Percentiles rank a stretch among this genome's conserved stretches.
These are phyloP conservation scores for Lentinula sp. DNA, from an alignment of 768 basidiomycete species.

Conservation along the genomic window DNA sequence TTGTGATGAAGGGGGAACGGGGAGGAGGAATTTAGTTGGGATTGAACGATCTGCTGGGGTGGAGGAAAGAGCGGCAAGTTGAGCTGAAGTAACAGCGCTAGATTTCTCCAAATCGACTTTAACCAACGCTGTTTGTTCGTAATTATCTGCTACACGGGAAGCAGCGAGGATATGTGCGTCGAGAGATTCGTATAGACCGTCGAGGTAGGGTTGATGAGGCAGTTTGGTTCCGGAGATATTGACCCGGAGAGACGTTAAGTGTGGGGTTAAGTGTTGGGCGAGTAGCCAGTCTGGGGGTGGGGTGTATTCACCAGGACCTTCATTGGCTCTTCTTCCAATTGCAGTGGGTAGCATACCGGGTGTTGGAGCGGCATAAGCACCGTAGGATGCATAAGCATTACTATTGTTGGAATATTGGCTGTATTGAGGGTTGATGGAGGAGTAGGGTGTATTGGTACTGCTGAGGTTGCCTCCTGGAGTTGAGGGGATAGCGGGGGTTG, in stretches of 20 bases:
- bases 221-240: slow-evolving; percentile 28
- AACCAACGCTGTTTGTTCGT: slow-evolving; percentile 31
- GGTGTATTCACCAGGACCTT: too few relatives aligned
- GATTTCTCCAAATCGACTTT: slow-evolving; percentile 13
- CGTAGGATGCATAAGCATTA: neutral
- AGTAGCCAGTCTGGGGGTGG: slow-evolving; percentile 36
- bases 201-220: slow-evolving; percentile 21
- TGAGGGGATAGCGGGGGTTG: slow-evolving; percentile 25
- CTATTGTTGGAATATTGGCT: too few relatives aligned
- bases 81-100: neutral
- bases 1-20: slow-evolving; percentile 29
- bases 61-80: neutral
- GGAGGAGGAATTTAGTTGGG: slow-evolving; percentile 34
- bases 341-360: slow-evolving; percentile 18
- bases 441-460: too few relatives aligned
- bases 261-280: slow-evolving; percentile 22
- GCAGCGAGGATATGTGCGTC: slow-evolving; percentile 26
- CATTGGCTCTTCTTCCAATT: neutral
- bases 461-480: neutral
- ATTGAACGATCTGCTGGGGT: slow-evolving; percentile 20
- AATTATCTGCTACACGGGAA: slow-evolving; percentile 20
- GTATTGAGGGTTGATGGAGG: too few relatives aligned
- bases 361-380: slow-evolving; percentile 25
- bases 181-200: slow-evolving; percentile 28
- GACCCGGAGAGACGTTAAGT: slow-evolving; percentile 32